These are phyloP conservation scores for Olyra latifolia DNA, from an alignment of 176 grass and related monocot species.

Conservation along the genomic window DNA sequence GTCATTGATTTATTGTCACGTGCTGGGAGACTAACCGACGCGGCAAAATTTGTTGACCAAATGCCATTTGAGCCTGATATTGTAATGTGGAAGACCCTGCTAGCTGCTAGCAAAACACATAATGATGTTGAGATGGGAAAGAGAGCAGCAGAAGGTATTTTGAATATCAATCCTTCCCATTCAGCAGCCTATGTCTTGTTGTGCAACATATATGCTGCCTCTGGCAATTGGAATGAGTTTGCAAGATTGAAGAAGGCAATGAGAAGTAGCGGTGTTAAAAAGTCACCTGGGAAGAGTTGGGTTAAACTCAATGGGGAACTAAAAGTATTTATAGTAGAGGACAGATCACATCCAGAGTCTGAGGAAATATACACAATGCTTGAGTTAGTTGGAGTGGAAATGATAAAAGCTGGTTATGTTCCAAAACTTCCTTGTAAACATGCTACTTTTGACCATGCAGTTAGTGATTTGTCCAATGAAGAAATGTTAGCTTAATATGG, in stretches of 20 bases:
- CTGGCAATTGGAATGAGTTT: constrained; percentile 78
- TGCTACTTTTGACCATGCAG: constrained; percentile 25
- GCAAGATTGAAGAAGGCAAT: constrained; percentile 64
- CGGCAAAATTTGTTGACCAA: constrained; percentile 61
- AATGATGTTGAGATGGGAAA: constrained; percentile 77
- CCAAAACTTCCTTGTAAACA: constrained; percentile 35
- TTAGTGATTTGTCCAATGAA: constrained; percentile 36
- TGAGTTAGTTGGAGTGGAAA: constrained; percentile 56
- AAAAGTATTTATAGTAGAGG: constrained; percentile 74
- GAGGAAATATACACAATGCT: constrained; percentile 70
- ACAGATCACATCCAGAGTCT: constrained; percentile 68
- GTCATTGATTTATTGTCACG: constrained; percentile 74
- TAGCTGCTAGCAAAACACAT: constrained; percentile 67
- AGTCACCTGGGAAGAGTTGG: constrained; percentile 81
- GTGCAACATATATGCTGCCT: constrained; percentile 85
- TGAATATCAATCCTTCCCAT: constrained; percentile 60
- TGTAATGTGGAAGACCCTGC: constrained; percentile 77
- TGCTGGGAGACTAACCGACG: constrained; percentile 84
- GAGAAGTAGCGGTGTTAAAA: constrained; percentile 63
- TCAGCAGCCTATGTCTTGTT: constrained; percentile 76
- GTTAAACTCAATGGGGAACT: constrained; percentile 76
- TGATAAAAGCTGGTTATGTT: constrained; percentile 73
- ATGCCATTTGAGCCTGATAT: constrained; percentile 74
- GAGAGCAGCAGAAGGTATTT: constrained; percentile 64
- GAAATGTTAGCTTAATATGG: constrained; percentile 43